phyloP scores from a whole-genome alignment of 805 yeast genomes.

The Ogataea sp. region DNA sequence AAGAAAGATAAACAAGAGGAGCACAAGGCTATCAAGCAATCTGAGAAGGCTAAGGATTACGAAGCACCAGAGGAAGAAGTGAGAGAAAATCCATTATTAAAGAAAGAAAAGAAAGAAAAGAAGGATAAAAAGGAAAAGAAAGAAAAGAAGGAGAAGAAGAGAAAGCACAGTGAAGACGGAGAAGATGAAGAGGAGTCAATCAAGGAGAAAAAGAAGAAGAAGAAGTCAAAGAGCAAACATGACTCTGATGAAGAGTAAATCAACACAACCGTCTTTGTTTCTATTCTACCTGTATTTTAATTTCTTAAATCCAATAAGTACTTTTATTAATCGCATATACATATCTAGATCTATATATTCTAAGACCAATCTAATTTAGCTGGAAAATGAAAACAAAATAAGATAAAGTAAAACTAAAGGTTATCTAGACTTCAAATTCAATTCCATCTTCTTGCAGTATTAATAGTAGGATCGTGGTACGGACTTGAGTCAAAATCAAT shows the following conservation, averaged over 20 bases:
- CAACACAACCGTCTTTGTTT: no score
- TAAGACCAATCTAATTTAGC: no score
- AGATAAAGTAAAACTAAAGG: no score
- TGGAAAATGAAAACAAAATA: no score
- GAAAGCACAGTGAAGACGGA: constrained; percentile 22
- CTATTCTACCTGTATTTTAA: not conserved
- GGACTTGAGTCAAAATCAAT: constrained; percentile 1
- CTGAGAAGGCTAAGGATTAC: constrained; percentile 69
- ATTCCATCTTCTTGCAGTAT: constrained; percentile 11
- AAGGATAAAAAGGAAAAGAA: constrained; percentile 17
- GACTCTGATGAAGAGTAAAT: constrained; percentile 1
- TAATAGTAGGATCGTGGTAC: constrained; percentile 8
- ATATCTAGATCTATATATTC: not conserved
- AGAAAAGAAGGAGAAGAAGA: constrained; percentile 20
- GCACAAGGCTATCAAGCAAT: constrained; percentile 53
- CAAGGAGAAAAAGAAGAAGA: constrained; percentile 9
- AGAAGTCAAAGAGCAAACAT: constrained; percentile 3
- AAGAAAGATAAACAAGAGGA: constrained; percentile 75
- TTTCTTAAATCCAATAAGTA: no score
- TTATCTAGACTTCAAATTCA: no score
- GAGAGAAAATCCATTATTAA: constrained; percentile 27
- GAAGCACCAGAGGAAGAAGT: constrained; percentile 74
- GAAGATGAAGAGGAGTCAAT: constrained; percentile 8
- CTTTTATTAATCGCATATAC: not conserved
- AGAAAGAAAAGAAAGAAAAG: constrained; percentile 22